A percentile compares a stretch with the other conserved stretches of the same genome.
Evolutionary conservation across 2,329 filamentous ascomycete genomes (phyloP).

Genomic region (Hypoxylon sp.): DNA sequence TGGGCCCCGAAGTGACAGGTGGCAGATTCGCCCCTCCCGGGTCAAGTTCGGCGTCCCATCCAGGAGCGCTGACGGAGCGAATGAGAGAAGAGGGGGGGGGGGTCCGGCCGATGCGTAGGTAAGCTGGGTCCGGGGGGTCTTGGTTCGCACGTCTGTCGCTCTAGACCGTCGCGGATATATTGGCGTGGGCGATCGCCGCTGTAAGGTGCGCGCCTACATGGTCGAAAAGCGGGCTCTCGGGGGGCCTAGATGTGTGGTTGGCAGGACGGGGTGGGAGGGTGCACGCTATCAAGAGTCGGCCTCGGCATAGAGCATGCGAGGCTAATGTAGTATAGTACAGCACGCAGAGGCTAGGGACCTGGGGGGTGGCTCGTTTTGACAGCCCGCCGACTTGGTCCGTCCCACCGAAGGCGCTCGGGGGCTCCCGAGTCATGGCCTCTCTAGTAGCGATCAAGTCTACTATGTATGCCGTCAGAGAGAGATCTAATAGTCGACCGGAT

Average conservation of each 20-base stretch:
- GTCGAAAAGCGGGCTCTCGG: slow-evolving; percentile 14
- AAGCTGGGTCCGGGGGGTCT: background rate
- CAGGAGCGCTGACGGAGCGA: slow-evolving; percentile 1
- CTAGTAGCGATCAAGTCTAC: background rate
- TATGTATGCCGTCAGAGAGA: slow-evolving; percentile 12
- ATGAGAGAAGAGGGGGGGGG: no score
- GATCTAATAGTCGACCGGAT: background rate
- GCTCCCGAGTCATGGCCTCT: slow-evolving; percentile 20
- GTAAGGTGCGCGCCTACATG: slow-evolving; percentile 8
- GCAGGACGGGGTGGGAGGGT: background rate
- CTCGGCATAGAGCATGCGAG: slow-evolving; percentile 6
- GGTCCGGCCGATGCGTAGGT: slow-evolving; percentile 6
- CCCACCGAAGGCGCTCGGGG: background rate
- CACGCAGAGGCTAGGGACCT: background rate
- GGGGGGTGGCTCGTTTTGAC: slow-evolving; percentile 9
- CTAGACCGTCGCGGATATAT: slow-evolving; percentile 1
- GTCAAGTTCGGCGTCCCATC: slow-evolving; percentile 19
- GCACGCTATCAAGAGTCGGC: no score
- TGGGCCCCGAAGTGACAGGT: slow-evolving; percentile 22
- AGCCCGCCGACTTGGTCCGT: slow-evolving; percentile 9
- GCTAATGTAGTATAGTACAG: slow-evolving; percentile 19
- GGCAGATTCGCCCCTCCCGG: slow-evolving; percentile 30
- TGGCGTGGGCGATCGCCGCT: background rate
- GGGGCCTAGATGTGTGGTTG: slow-evolving; percentile 3
- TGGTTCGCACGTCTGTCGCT: no score